These are phyloP conservation scores for Cadophora sp. DNA, from an alignment of 2,329 filamentous ascomycete genomes.

Conservation along the genomic window DNA sequence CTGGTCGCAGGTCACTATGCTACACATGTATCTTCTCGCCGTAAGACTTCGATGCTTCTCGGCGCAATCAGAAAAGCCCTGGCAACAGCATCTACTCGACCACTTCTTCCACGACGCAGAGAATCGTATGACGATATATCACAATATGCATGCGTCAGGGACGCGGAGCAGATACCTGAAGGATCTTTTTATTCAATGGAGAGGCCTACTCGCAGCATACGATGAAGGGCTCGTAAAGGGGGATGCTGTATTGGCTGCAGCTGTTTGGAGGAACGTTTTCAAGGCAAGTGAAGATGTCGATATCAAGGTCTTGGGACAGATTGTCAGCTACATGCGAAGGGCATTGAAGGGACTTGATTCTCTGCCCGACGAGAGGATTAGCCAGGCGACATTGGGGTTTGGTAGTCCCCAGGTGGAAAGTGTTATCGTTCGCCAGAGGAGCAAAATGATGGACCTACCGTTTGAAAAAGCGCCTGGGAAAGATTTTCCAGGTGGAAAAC, in stretches of 20 bases:
- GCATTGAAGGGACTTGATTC: constrained; percentile 60
- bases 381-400: constrained; percentile 57
- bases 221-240: constrained; percentile 81
- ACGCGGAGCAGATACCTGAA: constrained; percentile 75
- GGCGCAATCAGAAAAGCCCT: constrained; percentile 70
- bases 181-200: constrained; percentile 93
- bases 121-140: constrained; percentile 80
- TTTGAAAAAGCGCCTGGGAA: constrained; percentile 44
- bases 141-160: constrained; percentile 68
- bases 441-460: constrained; percentile 48
- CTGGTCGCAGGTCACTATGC: constrained; percentile 95
- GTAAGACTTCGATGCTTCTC: constrained; percentile 79
- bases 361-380: constrained; percentile 59
- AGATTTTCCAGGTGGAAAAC: constrained; percentile 39
- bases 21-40: constrained; percentile 93
- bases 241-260: constrained; percentile 78
- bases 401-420: constrained; percentile 51
- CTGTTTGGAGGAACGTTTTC: constrained; percentile 93
- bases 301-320: constrained; percentile 63
- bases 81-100: constrained; percentile 91
- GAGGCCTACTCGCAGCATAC: constrained; percentile 82
- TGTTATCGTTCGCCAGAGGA: constrained; percentile 48
- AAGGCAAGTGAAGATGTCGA: constrained; percentile 73
- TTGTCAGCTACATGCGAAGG: constrained; percentile 69
- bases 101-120: constrained; percentile 94